These are phyloP conservation scores for Ilex asprella DNA, from an alignment of 257 asterid genomes.

Conservation along the genomic window DNA sequence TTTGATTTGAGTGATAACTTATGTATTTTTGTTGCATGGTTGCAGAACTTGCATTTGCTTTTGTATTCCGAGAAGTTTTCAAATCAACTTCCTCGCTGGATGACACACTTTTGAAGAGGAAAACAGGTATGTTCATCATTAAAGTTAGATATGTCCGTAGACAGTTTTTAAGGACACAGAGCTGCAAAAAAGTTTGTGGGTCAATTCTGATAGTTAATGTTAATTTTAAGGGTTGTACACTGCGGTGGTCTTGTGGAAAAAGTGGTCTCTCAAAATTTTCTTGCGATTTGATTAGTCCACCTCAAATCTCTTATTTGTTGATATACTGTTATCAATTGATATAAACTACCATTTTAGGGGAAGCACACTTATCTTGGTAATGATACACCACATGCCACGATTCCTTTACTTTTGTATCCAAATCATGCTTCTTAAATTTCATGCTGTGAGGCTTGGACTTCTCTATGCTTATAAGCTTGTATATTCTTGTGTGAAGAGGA, in stretches of 20 bases:
- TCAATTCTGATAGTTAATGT: not conserved
- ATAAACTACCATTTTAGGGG: not conserved
- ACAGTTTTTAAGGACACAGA: too few species aligned
- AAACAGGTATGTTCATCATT: conserved; percentile 53
- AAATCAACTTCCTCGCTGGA: conserved; percentile 31
- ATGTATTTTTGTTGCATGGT: conserved; percentile 16
- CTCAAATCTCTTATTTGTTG: not conserved
- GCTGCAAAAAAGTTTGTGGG: too few species aligned
- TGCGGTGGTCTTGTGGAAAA: not conserved
- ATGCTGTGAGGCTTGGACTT: not conserved
- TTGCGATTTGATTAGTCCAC: not conserved
- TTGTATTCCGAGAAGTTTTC: conserved; percentile 82
- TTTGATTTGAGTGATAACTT: conserved; percentile 6
- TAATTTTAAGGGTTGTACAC: not conserved
- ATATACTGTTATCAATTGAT: not conserved
- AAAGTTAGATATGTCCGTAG: not conserved
- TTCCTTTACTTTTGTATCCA: not conserved
- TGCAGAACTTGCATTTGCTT: conserved; percentile 79
- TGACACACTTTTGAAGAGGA: conserved; percentile 60
- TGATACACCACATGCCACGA: not conserved
- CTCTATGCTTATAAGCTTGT: conserved; percentile 11
- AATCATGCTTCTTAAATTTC: not conserved
- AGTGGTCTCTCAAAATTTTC: not conserved
- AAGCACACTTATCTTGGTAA: not conserved
- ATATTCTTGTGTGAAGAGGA: conserved; percentile 47